Percentiles rank a stretch among this genome's conserved stretches.
phyloP scores from a whole-genome alignment of 306 rosid genomes.

The Sophora flavescens region DNA sequence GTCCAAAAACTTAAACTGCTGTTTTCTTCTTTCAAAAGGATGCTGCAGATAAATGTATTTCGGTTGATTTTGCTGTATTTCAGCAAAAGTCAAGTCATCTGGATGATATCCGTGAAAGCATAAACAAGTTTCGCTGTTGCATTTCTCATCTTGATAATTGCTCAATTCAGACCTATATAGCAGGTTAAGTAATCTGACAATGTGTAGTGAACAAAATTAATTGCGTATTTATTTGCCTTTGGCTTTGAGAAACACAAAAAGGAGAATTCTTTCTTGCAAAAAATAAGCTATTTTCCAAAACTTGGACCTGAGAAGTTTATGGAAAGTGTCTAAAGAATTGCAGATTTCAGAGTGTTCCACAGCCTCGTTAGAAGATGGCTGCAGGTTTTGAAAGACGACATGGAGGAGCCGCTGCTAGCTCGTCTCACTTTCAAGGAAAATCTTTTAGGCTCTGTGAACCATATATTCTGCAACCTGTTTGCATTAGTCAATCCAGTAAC shows the following conservation, averaged over 20 bases:
- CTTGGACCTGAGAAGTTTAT: constrained; percentile 25
- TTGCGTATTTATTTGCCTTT: constrained; percentile 24
- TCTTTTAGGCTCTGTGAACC: constrained; percentile 65
- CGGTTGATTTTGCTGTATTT: constrained; percentile 75
- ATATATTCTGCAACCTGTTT: constrained; percentile 68
- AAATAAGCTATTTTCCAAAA: not conserved
- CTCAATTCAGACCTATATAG: constrained; percentile 67
- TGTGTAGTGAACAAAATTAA: constrained; percentile 30
- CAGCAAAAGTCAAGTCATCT: constrained; percentile 74
- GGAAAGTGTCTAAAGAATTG: constrained; percentile 43
- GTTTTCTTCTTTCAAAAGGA: constrained; percentile 51
- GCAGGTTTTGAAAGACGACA: constrained; percentile 69
- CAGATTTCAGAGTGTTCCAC: constrained; percentile 80
- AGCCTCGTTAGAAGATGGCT: constrained; percentile 72
- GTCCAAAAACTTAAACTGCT: not conserved
- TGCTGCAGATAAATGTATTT: constrained; percentile 73
- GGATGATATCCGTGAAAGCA: constrained; percentile 53
- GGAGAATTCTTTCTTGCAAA: not conserved
- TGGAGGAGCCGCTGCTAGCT: constrained; percentile 65
- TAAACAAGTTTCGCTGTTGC: constrained; percentile 57
- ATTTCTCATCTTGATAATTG: constrained; percentile 77
- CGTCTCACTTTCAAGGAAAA: constrained; percentile 62
- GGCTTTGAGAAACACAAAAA: not conserved
- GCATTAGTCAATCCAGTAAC: constrained; percentile 57
- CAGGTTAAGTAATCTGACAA: constrained; percentile 55